Conservation (phyloP, 2,329 filamentous ascomycete genomes). For the Helotiales sp. region DNA sequence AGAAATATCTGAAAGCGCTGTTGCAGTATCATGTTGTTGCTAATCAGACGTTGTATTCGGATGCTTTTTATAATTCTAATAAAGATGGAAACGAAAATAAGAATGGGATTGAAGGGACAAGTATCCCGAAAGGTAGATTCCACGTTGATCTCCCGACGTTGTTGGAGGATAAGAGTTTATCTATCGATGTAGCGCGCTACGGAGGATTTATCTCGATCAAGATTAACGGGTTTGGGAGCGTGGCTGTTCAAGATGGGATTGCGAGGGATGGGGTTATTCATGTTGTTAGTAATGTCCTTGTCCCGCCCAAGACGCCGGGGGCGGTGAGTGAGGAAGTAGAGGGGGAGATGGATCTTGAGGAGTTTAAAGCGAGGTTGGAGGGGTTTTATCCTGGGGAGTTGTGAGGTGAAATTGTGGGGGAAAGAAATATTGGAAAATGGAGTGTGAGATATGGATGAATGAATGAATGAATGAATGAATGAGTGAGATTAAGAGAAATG, state of each 20-base stretch:
- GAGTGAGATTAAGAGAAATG: too few species aligned
- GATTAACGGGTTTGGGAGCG: constrained; percentile 71
- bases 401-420: too few species aligned
- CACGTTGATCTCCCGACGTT: constrained; percentile 74
- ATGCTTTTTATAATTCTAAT: constrained; percentile 67
- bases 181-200: constrained; percentile 69
- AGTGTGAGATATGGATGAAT: too few species aligned
- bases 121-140: constrained; percentile 40
- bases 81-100: constrained; percentile 25
- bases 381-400: constrained; percentile 21
- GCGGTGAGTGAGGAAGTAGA: constrained; percentile 40
- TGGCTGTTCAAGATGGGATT: constrained; percentile 68
- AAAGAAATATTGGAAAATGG: too few species aligned
- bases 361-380: constrained; percentile 48
- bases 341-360: constrained; percentile 57
- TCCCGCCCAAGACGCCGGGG: constrained; percentile 61
- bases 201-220: constrained; percentile 70
- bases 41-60: constrained; percentile 78
- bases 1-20: constrained; percentile 74
- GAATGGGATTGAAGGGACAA: constrained; percentile 27
- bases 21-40: constrained; percentile 77
- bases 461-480: too few species aligned
- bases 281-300: constrained; percentile 68
- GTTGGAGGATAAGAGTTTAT: constrained; percentile 63
- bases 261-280: constrained; percentile 83